These are phyloP conservation scores for Luffa aegyptiaca DNA, from an alignment of 306 rosid genomes.

Conservation along the genomic window DNA sequence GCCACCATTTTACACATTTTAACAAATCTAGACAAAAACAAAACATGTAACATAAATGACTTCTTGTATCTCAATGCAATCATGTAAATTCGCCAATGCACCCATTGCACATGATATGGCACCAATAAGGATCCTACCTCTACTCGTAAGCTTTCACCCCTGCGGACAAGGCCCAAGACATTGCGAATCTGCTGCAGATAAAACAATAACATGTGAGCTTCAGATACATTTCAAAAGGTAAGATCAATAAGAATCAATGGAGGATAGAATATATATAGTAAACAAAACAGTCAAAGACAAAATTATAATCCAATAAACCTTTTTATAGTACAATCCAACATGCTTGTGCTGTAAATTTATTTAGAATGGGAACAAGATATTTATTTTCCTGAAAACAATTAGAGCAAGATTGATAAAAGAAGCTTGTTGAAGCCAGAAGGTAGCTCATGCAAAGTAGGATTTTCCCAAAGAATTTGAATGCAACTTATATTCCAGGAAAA, in stretches of 20 bases:
- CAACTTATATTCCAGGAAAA: background rate
- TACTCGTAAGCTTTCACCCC: constrained; percentile 75
- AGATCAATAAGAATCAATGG: background rate
- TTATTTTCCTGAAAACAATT: background rate
- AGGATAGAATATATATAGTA: background rate
- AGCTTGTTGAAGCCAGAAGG: background rate
- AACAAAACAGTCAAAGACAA: background rate
- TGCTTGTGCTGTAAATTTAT: background rate
- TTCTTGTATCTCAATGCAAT: background rate
- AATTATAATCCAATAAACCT: background rate
- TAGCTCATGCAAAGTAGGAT: background rate
- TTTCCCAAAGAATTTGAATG: background rate
- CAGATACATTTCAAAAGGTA: background rate
- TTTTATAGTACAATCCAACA: background rate
- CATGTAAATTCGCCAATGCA: constrained; percentile 5
- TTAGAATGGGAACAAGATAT: background rate
- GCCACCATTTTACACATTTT: background rate
- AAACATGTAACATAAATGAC: background rate
- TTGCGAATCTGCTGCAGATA: constrained; percentile 64
- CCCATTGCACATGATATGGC: constrained; percentile 4
- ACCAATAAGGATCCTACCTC: constrained; percentile 54
- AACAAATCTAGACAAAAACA: background rate
- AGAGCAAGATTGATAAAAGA: background rate
- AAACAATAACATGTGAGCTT: constrained; percentile 21
- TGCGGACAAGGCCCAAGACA: constrained; percentile 80